Conservation (phyloP, 306 rosid species). For the Spatholobus suberectus region DNA sequence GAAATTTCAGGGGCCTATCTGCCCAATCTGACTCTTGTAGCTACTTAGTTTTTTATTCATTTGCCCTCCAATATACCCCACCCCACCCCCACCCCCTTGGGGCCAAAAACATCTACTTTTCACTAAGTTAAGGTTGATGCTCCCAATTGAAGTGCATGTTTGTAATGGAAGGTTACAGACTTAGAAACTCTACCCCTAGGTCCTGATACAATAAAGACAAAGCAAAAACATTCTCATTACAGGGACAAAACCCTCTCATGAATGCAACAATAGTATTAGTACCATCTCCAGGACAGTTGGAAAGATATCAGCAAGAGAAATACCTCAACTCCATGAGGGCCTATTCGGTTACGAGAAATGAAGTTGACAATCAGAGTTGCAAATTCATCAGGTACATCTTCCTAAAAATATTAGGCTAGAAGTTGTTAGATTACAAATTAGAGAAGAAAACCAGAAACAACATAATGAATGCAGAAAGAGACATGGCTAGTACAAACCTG, state of each 20-base stretch:
- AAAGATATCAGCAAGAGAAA: conserved; percentile 42
- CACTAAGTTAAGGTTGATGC: conserved; percentile 11
- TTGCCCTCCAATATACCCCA: neutral
- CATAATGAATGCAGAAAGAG: neutral
- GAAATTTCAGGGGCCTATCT: neutral
- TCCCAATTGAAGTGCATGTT: conserved; percentile 20
- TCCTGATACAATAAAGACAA: neutral
- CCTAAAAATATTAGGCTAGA: conserved; percentile 57
- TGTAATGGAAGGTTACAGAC: neutral
- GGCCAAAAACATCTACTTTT: neutral
- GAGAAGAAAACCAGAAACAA: conserved; percentile 11
- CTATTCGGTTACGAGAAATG: conserved; percentile 79
- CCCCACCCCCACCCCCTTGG: neutral
- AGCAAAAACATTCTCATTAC: neutral
- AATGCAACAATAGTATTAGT: neutral
- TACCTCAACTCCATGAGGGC: conserved; percentile 92
- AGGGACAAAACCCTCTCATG: neutral
- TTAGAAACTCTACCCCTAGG: neutral
- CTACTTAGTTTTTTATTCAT: neutral
- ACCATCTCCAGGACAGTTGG: conserved; percentile 22
- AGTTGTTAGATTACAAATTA: conserved; percentile 33
- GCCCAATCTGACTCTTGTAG: neutral
- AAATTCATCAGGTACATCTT: conserved; percentile 95
- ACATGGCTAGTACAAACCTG: conserved; percentile 58
- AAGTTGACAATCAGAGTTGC: conserved; percentile 71